Conservation (phyloP, 495 filamentous ascomycete species). For the Daldinia decipiens region DNA sequence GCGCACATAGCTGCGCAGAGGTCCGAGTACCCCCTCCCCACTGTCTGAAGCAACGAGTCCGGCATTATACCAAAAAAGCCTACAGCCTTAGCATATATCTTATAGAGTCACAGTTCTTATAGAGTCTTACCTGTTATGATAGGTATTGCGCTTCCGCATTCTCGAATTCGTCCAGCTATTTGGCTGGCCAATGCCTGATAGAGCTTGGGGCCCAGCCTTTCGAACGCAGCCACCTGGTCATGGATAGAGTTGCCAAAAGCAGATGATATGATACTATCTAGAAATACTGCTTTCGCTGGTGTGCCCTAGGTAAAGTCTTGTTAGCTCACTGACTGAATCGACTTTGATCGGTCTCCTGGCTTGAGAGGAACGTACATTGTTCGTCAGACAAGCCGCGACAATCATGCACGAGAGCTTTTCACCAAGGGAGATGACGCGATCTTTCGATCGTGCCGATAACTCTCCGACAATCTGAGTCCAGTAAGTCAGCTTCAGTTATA, state of each 20-base stretch:
- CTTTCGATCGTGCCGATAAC: conserved; percentile 50
- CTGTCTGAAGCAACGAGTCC: conserved; percentile 56
- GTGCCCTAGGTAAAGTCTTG: conserved; percentile 39
- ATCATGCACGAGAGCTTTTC: conserved; percentile 53
- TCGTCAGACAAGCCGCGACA: conserved; percentile 50
- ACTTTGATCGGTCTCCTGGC: conserved; percentile 1
- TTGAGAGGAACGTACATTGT: conserved; percentile 43
- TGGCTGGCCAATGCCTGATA: conserved; percentile 49
- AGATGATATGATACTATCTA: conserved; percentile 51
- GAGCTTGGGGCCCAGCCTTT: conserved; percentile 48
- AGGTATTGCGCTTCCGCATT: conserved; percentile 44
- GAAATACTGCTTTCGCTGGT: conserved; percentile 46
- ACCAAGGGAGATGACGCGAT: conserved; percentile 52
- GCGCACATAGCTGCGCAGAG: conserved; percentile 63
- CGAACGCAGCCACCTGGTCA: conserved; percentile 43
- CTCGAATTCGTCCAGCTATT: conserved; percentile 43
- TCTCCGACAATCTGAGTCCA: conserved; percentile 51
- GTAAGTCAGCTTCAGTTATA: conserved; percentile 20
- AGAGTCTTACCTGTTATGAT: conserved; percentile 47
- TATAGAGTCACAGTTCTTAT: background rate
- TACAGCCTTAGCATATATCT: conserved; percentile 50
- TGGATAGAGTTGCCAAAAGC: conserved; percentile 47
- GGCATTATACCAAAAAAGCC: conserved; percentile 63
- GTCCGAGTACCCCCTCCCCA: conserved; percentile 64
- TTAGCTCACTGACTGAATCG: conserved; percentile 11